Conservation (phyloP, 305 asterid species). For the Fraxinus dipetala region DNA sequence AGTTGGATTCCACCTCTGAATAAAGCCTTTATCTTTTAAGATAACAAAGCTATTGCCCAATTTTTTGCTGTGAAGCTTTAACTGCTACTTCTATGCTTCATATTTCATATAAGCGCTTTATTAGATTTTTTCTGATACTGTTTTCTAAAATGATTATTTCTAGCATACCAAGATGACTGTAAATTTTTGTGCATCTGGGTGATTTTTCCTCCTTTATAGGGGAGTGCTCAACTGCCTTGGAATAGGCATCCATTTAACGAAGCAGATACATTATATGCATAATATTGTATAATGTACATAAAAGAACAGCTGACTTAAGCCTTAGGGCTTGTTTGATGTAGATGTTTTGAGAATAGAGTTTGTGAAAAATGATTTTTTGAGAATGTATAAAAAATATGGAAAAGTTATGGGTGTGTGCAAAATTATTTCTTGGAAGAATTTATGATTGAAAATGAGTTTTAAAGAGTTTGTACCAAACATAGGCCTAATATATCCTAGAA, state of each 20-base stretch:
- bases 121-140: neutral
- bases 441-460: neutral
- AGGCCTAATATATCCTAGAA: neutral
- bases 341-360: neutral
- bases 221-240: neutral
- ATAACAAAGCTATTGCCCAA: neutral
- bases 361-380: neutral
- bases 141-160: neutral
- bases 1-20: neutral
- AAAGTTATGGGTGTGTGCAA: neutral
- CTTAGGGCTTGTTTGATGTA: neutral
- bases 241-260: neutral
- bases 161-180: neutral
- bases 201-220: neutral
- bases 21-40: neutral
- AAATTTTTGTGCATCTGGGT: neutral
- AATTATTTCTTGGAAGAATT: neutral
- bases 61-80: neutral
- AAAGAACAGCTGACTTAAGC: neutral
- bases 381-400: neutral
- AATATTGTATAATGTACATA: neutral
- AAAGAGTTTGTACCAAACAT: neutral
- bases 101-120: neutral
- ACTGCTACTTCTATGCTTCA: neutral
- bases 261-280: neutral